phyloP scores from a whole-genome alignment of 2,329 filamentous ascomycete genomes.

The Ceratocystis huliohia region DNA sequence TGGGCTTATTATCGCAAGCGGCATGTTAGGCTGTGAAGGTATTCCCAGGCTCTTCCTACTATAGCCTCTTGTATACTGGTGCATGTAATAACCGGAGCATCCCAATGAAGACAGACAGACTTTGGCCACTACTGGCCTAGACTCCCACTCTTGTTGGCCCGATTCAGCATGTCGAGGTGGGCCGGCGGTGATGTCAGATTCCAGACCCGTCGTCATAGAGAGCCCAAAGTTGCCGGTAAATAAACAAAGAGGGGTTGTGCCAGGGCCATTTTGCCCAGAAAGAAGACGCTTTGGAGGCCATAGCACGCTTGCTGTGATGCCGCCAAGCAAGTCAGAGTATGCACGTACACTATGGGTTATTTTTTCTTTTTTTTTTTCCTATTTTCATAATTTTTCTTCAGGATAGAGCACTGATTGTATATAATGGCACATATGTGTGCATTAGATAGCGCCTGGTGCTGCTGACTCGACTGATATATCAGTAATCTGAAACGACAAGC shows the following conservation, averaged over 20 bases:
- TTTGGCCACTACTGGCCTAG: background rate
- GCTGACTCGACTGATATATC: background rate
- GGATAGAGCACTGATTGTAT: background rate
- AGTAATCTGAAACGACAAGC: background rate
- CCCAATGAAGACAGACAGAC: background rate
- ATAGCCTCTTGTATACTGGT: background rate
- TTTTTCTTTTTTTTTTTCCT: background rate
- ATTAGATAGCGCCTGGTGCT: background rate
- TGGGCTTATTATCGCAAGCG: background rate
- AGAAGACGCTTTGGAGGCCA: background rate
- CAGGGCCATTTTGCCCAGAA: background rate
- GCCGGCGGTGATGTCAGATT: slow-evolving; percentile 4
- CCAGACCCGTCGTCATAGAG: background rate
- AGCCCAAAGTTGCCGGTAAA: background rate
- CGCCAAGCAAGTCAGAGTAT: background rate
- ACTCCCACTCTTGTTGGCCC: background rate
- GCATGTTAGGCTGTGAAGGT: slow-evolving; percentile 1
- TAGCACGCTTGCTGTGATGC: background rate
- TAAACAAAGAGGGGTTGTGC: background rate
- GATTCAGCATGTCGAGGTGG: no score
- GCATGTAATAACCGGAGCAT: background rate
- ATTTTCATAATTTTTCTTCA: background rate
- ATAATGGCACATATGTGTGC: background rate
- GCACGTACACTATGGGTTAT: background rate
- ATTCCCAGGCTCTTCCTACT: background rate